Conservation (phyloP, 1,284 basidiomycete genomes). For the Sporisorium graminicola region DNA sequence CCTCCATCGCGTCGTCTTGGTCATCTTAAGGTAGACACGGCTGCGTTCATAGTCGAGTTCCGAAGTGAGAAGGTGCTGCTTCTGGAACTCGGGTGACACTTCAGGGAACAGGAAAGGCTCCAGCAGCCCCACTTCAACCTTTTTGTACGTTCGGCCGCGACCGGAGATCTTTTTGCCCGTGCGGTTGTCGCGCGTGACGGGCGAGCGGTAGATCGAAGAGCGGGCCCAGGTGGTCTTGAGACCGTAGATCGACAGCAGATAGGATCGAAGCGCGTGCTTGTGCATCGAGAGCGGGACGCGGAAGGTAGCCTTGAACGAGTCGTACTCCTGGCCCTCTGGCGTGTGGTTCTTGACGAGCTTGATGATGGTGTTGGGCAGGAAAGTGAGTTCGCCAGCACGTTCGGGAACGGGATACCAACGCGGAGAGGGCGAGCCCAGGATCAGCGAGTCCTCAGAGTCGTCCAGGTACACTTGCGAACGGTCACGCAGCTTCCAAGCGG, state of each 20-base stretch:
- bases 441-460: constrained; percentile 53
- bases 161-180: constrained; percentile 74
- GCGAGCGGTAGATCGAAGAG: constrained; percentile 81
- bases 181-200: constrained; percentile 42
- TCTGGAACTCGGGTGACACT: constrained; percentile 53
- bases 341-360: constrained; percentile 87
- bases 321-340: constrained; percentile 82
- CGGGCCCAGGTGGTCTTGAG: constrained; percentile 88
- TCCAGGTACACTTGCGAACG: constrained; percentile 65
- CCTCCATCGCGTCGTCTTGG: constrained; percentile 58
- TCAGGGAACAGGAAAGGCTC: constrained; percentile 69
- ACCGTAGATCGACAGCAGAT: constrained; percentile 83
- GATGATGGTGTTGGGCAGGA: constrained; percentile 88
- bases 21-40: constrained; percentile 61
- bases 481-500: constrained; percentile 64
- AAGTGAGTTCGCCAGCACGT: constrained; percentile 79
- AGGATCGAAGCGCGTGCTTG: constrained; percentile 89
- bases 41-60: constrained; percentile 58
- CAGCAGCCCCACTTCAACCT: constrained; percentile 67
- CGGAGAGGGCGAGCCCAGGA: constrained; percentile 48
- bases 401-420: constrained; percentile 64
- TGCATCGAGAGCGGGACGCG: constrained; percentile 84
- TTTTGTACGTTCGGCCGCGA: constrained; percentile 60
- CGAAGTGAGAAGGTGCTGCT: constrained; percentile 47
- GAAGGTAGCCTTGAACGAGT: constrained; percentile 94